Percentiles rank a stretch among this genome's conserved stretches.
Evolutionary conservation across 768 basidiomycete species (phyloP).

Genomic region (Xanthoconium purpureum): DNA sequence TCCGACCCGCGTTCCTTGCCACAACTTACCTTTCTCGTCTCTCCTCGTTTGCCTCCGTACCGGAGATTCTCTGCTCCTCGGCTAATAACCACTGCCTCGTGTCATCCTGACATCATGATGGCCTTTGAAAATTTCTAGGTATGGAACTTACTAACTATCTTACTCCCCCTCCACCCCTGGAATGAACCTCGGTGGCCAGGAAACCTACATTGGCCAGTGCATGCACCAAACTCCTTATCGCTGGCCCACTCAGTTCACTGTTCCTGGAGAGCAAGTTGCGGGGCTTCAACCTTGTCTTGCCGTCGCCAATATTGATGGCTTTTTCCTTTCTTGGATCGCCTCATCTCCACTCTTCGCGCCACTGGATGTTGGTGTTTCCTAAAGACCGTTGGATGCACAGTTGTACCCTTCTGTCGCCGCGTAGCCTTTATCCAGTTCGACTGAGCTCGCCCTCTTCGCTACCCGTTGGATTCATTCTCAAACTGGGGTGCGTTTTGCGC

Average conservation of each 20-base stretch:
- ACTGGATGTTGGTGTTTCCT: not conserved
- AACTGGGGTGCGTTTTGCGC: not conserved
- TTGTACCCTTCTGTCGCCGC: not conserved
- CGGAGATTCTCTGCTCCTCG: conserved; percentile 15
- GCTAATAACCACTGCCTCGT: conserved; percentile 21
- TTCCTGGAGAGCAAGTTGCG: conserved; percentile 15
- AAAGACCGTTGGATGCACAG: not conserved
- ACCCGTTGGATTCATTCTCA: not conserved
- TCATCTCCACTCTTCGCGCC: conserved; percentile 4
- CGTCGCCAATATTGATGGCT: conserved; percentile 3
- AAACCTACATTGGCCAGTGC: not conserved
- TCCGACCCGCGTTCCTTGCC: conserved; percentile 8
- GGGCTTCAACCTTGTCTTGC: conserved; percentile 21
- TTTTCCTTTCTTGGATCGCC: conserved; percentile 15
- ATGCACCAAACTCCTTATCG: not conserved
- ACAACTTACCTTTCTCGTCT: conserved; percentile 8
- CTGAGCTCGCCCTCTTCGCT: not conserved
- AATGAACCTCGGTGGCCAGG: not conserved
- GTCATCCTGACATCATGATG: not conserved
- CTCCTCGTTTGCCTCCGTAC: conserved; percentile 13
- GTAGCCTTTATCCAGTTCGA: conserved; percentile 10
- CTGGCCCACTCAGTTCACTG: not conserved
- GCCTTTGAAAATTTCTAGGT: conserved; percentile 9
- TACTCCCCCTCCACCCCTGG: not conserved
- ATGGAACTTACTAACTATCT: conserved; percentile 3